Base-by-base conservation (phyloP, 176 grass and related monocot genomes). In the Triticum timopheevii region DNA sequence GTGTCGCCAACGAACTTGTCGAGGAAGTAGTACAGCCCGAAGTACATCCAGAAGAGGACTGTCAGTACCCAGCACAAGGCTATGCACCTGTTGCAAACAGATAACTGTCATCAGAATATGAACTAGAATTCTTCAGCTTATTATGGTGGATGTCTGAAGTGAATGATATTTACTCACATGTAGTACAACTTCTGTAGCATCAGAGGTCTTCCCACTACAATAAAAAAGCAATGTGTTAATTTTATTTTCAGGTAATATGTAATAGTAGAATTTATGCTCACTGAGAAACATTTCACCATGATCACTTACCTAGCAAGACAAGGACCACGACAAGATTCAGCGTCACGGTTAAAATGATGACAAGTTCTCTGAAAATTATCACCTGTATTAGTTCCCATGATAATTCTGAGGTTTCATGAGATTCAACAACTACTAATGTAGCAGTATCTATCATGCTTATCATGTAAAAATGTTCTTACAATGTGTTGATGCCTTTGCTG, bases 1-100 rank as follows among this genome's bases (percentile, higher is more conserved):
- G 92, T 96, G 90, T 96, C 97, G 54, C 87, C 85, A 33, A 87
- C 86, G 44, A 99, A 94, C 90, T 94, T 82, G 44, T 87, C 89
- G 44, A 99, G 86, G 90, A 96, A 96, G 85, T 91, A 96, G 86
- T 99, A 99, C 61, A 96, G 69, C 34, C 92, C 90, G 5, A 96
- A 96, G 87, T 91, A 94, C 82, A 90, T 85, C 97, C 90, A 99
- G 47, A 96, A 85, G 64, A 99, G 82, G 3, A 83, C 33, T 82
- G 90, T 93, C 69, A 94, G 61, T 59, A 94, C 70, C 97, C 97
- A 96, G 87, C 97, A 91, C 61, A 96, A 22, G 71, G 62, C 74
- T 44, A 96, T 78, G n/a, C 91, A 85, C 87, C 94, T 99, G 85
- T 81, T 30, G n/a, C 31, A 86, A 25, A 88, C 6, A 61, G 16